These are phyloP conservation scores for Marasmius sp. DNA, from an alignment of 1,284 basidiomycete genomes.

Conservation along the genomic window DNA sequence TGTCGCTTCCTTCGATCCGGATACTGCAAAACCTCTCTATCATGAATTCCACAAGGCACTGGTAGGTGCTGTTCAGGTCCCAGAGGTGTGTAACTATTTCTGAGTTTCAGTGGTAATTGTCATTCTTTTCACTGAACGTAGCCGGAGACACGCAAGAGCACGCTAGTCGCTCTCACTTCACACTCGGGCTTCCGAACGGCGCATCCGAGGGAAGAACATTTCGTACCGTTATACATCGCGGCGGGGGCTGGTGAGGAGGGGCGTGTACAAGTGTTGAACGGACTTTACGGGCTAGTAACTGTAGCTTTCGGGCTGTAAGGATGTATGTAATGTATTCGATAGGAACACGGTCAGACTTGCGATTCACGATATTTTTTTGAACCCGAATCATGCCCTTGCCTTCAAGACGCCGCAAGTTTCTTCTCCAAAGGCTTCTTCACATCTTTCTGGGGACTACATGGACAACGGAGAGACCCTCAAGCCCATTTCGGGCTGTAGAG, in stretches of 20 bases:
- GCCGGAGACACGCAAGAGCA: slow-evolving; percentile 35
- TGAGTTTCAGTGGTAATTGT: neutral
- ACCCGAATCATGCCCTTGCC: too few species aligned
- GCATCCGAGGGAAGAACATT: slow-evolving; percentile 74
- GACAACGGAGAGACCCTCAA: too few species aligned
- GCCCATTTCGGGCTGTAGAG: too few species aligned
- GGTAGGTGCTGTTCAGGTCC: slow-evolving; percentile 47
- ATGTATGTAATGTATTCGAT: too few species aligned
- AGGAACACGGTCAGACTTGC: too few species aligned
- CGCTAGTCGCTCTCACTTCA: slow-evolving; percentile 48
- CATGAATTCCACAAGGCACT: slow-evolving; percentile 63
- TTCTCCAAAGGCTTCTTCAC: too few species aligned
- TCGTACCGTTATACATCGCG: slow-evolving; percentile 73
- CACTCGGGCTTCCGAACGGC: slow-evolving; percentile 62
- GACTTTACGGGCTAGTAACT: slow-evolving; percentile 56
- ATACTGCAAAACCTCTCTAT: slow-evolving; percentile 45
- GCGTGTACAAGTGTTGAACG: slow-evolving; percentile 46
- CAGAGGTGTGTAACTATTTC: slow-evolving; percentile 41
- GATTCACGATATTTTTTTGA: too few species aligned
- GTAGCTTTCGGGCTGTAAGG: slow-evolving; percentile 61
- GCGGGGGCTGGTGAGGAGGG: slow-evolving; percentile 69
- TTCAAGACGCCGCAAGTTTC: too few species aligned
- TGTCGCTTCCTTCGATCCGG: slow-evolving; percentile 48
- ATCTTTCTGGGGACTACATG: too few species aligned
- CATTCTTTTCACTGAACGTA: slow-evolving; percentile 25